phyloP scores from a whole-genome alignment of 78 protist species.

The Dictyostelium capitatum region DNA sequence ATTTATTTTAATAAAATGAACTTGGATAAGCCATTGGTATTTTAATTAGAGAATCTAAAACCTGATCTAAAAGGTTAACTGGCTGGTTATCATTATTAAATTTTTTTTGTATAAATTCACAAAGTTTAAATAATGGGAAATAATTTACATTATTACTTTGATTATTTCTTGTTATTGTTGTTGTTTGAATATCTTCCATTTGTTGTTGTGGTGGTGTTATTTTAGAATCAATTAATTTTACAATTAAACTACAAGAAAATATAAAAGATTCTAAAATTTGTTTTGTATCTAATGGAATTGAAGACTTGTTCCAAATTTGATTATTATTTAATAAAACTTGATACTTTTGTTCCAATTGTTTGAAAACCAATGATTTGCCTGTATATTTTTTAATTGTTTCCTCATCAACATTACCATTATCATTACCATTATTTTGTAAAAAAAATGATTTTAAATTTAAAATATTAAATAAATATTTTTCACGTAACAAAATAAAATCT shows the following conservation, averaged over 20 bases:
- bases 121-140: slow-evolving; percentile 7
- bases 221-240: slow-evolving; percentile 1
- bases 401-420: neutral
- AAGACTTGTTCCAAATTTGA: neutral
- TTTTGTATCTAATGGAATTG: neutral
- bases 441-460: slow-evolving; percentile 42
- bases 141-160: neutral
- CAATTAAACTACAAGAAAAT: slow-evolving; percentile 11
- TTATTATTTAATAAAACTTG: neutral
- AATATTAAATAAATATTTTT: slow-evolving; percentile 51
- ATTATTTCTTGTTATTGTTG: neutral
- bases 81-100: neutral
- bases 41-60: neutral
- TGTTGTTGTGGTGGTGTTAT: neutral
- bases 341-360: slow-evolving; percentile 13
- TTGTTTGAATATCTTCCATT: neutral
- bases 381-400: neutral
- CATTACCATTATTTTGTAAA: neutral
- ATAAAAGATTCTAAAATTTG: slow-evolving; percentile 27
- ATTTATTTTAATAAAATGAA: slow-evolving; percentile 5
- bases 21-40: slow-evolving; percentile 9
- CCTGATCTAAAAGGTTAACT: neutral
- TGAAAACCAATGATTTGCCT: neutral
- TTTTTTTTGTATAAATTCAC: slow-evolving; percentile 16
- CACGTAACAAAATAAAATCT: slow-evolving; percentile 17